These are phyloP conservation scores for Pseudopediastrum boryanum DNA, from an alignment of 139 green algal genomes.

Conservation along the genomic window DNA sequence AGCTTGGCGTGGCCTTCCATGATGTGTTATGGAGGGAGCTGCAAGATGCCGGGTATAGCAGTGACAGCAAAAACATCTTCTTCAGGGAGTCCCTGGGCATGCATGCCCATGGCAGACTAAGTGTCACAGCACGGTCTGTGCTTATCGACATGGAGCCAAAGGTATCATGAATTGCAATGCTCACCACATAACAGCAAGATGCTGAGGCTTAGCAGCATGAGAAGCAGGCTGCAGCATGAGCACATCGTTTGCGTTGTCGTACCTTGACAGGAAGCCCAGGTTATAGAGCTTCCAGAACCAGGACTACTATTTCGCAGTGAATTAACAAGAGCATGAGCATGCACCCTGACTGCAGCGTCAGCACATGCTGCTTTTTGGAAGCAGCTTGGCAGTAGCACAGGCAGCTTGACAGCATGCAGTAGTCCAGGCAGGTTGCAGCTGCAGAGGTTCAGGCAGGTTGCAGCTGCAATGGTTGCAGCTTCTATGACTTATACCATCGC, in stretches of 20 bases:
- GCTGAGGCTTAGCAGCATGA: neutral
- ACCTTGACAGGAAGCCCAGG: neutral
- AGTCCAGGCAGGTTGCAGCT: too few relatives aligned
- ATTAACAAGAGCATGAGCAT: too few relatives aligned
- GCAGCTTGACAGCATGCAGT: too few relatives aligned
- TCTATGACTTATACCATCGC: neutral
- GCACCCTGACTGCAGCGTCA: too few relatives aligned
- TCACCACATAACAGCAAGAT: neutral
- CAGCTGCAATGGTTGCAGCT: neutral
- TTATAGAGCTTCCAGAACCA: neutral
- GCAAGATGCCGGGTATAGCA: neutral
- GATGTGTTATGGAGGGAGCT: slow-evolving; percentile 63
- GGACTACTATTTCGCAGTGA: too few relatives aligned
- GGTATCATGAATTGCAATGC: slow-evolving; percentile 30
- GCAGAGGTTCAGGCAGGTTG: too few relatives aligned
- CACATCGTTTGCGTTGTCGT: neutral
- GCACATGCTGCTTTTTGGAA: too few relatives aligned
- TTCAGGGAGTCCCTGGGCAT: too few relatives aligned
- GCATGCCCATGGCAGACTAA: neutral
- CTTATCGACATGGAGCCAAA: slow-evolving; percentile 92
- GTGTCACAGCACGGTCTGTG: slow-evolving; percentile 66
- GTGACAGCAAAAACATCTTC: neutral
- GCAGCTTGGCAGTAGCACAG: too few relatives aligned
- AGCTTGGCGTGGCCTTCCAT: slow-evolving; percentile 75
- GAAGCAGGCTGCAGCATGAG: neutral